These are phyloP conservation scores for Gossypium mustelinum DNA, from an alignment of 345 rosid genomes.

Conservation along the genomic window DNA sequence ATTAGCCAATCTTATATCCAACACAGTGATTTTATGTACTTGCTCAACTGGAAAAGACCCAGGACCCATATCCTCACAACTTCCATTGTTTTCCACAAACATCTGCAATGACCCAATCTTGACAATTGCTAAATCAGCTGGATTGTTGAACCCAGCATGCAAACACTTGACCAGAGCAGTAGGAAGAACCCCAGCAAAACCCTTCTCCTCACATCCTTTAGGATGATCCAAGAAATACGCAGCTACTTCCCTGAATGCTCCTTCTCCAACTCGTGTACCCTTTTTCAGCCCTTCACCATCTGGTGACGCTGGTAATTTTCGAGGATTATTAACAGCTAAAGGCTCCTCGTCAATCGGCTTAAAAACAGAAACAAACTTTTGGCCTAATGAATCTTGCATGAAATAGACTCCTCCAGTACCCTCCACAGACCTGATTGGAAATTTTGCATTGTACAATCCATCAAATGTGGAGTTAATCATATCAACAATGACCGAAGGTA, in stretches of 20 bases:
- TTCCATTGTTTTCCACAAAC: conserved; percentile 68
- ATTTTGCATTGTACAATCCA: conserved; percentile 58
- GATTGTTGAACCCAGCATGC: conserved; percentile 69
- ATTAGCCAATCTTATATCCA: conserved; percentile 88
- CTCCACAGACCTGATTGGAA: conserved; percentile 62
- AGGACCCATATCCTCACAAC: conserved; percentile 92
- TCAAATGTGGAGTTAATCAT: conserved; percentile 49
- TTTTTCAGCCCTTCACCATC: conserved; percentile 86
- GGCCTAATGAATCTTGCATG: conserved; percentile 64
- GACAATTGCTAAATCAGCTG: conserved; percentile 32
- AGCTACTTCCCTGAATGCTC: conserved; percentile 86
- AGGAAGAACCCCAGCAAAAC: conserved; percentile 88
- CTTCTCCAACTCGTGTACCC: conserved; percentile 83
- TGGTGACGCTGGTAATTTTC: conserved; percentile 52
- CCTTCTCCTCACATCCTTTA: conserved; percentile 39
- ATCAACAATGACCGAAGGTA: conserved; percentile 41
- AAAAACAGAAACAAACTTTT: conserved; percentile 63
- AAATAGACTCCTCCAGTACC: conserved; percentile 91
- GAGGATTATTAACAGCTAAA: conserved; percentile 75
- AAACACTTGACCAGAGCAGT: conserved; percentile 67
- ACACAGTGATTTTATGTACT: conserved; percentile 81
- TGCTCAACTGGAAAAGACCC: conserved; percentile 62
- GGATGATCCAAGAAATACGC: conserved; percentile 85
- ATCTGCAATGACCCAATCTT: conserved; percentile 87
- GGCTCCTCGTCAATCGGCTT: conserved; percentile 96